Percentiles rank a stretch among this genome's conserved stretches.
Conservation (phyloP, 495 filamentous ascomycete genomes). For the Pseudoneurospora amorphoporcata region DNA sequence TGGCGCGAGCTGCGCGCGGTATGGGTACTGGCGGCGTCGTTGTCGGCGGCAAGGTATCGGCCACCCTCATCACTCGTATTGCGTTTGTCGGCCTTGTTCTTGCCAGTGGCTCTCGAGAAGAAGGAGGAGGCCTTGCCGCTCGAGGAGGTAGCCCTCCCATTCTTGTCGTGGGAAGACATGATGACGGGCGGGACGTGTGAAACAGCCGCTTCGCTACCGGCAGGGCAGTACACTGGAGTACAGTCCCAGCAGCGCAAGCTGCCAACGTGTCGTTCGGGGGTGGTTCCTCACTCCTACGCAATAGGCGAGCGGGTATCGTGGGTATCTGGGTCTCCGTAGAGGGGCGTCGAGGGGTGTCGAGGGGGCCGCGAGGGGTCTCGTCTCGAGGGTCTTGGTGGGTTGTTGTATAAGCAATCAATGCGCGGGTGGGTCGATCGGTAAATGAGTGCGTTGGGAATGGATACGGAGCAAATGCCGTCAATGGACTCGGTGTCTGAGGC, state of each 20-base stretch:
- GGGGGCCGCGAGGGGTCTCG: not conserved
- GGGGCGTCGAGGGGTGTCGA: constrained; percentile 3
- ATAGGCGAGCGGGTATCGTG: constrained; percentile 1
- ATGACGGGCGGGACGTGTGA: constrained; percentile 23
- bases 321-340: not conserved
- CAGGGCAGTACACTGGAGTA: constrained; percentile 1
- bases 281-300: constrained; percentile 5
- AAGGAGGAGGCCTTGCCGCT: constrained; percentile 59
- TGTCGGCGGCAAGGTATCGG: constrained; percentile 37
- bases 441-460: constrained; percentile 8
- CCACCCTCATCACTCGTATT: constrained; percentile 38
- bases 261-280: constrained; percentile 7
- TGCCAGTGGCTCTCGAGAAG: constrained; percentile 62
- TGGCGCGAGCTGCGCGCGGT: constrained; percentile 71
- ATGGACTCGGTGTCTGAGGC: constrained; percentile 29
- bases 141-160: constrained; percentile 57
- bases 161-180: constrained; percentile 62
- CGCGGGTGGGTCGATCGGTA: constrained; percentile 14
- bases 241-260: constrained; percentile 3
- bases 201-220: constrained; percentile 17
- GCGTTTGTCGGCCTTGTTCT: constrained; percentile 61
- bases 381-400: not conserved
- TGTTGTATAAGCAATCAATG: constrained; percentile 14
- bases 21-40: constrained; percentile 43
- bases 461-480: constrained; percentile 16